A percentile compares a stretch with the other conserved stretches of the same genome.
phyloP scores from a whole-genome alignment of 164 flowering plant species.

The Amborella trichopoda region DNA sequence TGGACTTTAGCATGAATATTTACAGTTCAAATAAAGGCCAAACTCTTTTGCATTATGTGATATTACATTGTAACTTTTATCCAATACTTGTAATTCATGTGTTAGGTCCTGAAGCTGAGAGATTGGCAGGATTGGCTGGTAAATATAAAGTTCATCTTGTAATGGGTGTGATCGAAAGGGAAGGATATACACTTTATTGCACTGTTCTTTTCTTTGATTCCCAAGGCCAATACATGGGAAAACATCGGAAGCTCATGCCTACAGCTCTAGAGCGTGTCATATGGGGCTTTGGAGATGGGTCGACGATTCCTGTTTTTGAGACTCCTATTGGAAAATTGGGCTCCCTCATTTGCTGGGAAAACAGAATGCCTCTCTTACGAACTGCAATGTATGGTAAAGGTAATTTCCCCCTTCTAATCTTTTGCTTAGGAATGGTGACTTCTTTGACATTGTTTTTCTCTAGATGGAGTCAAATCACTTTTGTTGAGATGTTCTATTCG shows the following conservation, averaged over 20 bases:
- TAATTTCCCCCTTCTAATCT: too few species aligned
- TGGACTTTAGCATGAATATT: too few species aligned
- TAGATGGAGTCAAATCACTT: too few species aligned
- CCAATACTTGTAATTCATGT: neutral
- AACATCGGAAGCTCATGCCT: constrained; percentile 92
- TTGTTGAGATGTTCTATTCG: too few species aligned
- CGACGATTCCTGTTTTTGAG: constrained; percentile 82
- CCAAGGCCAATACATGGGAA: constrained; percentile 83
- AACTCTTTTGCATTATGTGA: too few species aligned
- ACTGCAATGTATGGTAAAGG: constrained; percentile 96
- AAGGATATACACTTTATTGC: constrained; percentile 86
- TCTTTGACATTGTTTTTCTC: too few species aligned
- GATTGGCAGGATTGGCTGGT: constrained; percentile 88
- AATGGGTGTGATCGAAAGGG: constrained; percentile 91
- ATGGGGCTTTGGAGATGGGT: constrained; percentile 98
- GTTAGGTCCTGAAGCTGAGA: constrained; percentile 83
- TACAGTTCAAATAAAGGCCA: too few species aligned
- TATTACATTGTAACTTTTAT: too few species aligned
- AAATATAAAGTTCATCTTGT: constrained; percentile 77
- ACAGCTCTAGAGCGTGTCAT: constrained; percentile 77
- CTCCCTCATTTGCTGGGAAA: constrained; percentile 95
- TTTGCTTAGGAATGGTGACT: too few species aligned
- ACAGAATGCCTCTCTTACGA: constrained; percentile 88
- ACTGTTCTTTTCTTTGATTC: constrained; percentile 75
- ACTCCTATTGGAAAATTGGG: constrained; percentile 85